Conservation (phyloP, 2,329 filamentous ascomycete genomes). For the Aspergillus viridinutans region DNA sequence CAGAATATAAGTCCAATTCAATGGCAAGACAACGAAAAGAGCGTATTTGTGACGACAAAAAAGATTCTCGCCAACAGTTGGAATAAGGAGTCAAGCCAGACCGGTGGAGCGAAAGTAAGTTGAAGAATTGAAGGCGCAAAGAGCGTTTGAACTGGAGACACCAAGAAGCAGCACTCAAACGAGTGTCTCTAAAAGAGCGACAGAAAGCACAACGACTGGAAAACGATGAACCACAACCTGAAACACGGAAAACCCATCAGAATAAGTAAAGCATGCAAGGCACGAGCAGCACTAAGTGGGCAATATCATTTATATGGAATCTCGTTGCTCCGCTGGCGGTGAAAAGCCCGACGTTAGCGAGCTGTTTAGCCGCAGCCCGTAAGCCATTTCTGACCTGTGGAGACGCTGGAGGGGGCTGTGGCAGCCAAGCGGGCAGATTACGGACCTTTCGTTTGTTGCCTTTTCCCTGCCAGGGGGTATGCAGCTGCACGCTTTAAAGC, state of each 20-base stretch:
- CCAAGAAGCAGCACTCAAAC: slow-evolving; percentile 20
- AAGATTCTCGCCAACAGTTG: slow-evolving; percentile 12
- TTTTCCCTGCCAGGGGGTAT: not conserved
- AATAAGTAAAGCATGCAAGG: not conserved
- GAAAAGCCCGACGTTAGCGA: not conserved
- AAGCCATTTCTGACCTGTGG: not conserved
- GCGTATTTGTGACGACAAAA: slow-evolving; percentile 15
- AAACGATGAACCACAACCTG: slow-evolving; percentile 21
- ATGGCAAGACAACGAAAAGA: slow-evolving; percentile 15
- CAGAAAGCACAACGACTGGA: slow-evolving; percentile 26
- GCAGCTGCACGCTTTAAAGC: not conserved
- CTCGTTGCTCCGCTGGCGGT: not conserved
- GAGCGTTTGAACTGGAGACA: slow-evolving; percentile 26
- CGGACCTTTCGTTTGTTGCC: not conserved
- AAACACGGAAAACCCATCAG: slow-evolving; percentile 11
- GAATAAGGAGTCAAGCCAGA: slow-evolving; percentile 13
- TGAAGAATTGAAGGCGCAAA: slow-evolving; percentile 13
- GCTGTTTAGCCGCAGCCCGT: not conserved
- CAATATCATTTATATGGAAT: not conserved
- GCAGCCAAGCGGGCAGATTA: not conserved
- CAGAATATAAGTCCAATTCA: slow-evolving; percentile 15
- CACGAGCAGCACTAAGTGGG: not conserved
- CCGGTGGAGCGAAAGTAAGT: slow-evolving; percentile 3
- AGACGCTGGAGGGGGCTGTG: not conserved
- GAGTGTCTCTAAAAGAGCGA: slow-evolving; percentile 31